Evolutionary conservation across 768 basidiomycete species (phyloP).

Genomic region (Hydnomerulius pinastri): DNA sequence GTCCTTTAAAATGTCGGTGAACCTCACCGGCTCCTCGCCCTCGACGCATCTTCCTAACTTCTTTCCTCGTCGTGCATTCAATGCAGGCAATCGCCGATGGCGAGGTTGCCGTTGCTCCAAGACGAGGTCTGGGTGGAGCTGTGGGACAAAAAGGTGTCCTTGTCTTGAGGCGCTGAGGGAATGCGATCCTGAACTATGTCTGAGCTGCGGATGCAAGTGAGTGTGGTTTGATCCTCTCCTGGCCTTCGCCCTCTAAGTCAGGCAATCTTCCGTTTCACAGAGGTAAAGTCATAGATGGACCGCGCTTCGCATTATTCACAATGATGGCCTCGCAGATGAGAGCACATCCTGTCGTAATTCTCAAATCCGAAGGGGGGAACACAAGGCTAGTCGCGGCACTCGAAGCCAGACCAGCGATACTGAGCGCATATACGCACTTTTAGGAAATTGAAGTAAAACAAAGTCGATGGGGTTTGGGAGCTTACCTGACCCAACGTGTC

Average conservation of each 20-base stretch:
- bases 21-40: constrained; percentile 11
- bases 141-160: constrained; percentile 47
- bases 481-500: constrained; percentile 49
- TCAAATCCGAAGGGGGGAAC: constrained; percentile 45
- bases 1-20: constrained; percentile 53
- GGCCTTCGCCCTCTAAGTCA: neutral
- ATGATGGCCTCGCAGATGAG: constrained; percentile 23
- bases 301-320: neutral
- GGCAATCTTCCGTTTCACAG: constrained; percentile 10
- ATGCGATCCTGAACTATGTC: constrained; percentile 70
- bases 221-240: constrained; percentile 13
- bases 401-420: neutral
- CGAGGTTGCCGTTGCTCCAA: constrained; percentile 55
- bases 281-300: constrained; percentile 19
- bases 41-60: neutral
- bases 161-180: constrained; percentile 55
- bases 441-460: constrained; percentile 46
- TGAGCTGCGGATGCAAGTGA: constrained; percentile 50
- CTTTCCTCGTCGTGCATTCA: neutral
- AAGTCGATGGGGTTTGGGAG: constrained; percentile 54
- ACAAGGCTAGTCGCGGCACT: constrained; percentile 40
- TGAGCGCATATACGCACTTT: constrained; percentile 6
- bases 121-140: constrained; percentile 26
- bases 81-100: constrained; percentile 54
- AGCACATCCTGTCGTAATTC: constrained; percentile 47